Percentiles rank a stretch among this genome's conserved stretches.
phyloP scores from a whole-genome alignment of 331 rosid genomes.

The Cydonia oblonga region DNA sequence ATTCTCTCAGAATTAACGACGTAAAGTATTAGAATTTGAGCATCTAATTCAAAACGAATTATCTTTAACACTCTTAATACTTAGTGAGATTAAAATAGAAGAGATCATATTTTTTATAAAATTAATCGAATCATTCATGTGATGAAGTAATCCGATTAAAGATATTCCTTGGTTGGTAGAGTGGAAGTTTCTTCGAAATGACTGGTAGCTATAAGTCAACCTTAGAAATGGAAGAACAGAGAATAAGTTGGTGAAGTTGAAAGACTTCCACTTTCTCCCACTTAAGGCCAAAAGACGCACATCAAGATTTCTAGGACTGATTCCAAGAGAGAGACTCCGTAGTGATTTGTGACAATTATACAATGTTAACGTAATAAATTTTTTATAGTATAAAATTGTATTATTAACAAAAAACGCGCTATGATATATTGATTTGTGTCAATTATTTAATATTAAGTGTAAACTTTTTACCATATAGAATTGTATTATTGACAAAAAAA shows the following conservation, averaged over 20 bases:
- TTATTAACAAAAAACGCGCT: too few species aligned
- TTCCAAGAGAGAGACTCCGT: neutral
- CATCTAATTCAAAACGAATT: too few species aligned
- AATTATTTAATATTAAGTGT: too few species aligned
- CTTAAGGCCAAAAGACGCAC: neutral
- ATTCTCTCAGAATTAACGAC: neutral
- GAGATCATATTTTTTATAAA: neutral
- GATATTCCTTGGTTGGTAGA: neutral
- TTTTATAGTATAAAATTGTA: too few species aligned
- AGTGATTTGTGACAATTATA: neutral
- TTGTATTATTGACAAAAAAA: too few species aligned
- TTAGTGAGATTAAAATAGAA: neutral
- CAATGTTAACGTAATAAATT: neutral
- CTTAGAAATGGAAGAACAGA: neutral
- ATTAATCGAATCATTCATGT: too few species aligned
- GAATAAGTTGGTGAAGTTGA: neutral
- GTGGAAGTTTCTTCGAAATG: neutral
- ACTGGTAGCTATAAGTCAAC: neutral
- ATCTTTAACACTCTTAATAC: too few species aligned
- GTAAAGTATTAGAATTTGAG: neutral
- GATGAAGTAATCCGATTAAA: too few species aligned
- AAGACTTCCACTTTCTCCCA: neutral
- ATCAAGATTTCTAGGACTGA: neutral
- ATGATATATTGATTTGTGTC: too few species aligned
- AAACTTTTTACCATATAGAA: too few species aligned